These are phyloP conservation scores for Talaromyces sp. DNA, from an alignment of 2,329 filamentous ascomycete genomes.

Conservation along the genomic window DNA sequence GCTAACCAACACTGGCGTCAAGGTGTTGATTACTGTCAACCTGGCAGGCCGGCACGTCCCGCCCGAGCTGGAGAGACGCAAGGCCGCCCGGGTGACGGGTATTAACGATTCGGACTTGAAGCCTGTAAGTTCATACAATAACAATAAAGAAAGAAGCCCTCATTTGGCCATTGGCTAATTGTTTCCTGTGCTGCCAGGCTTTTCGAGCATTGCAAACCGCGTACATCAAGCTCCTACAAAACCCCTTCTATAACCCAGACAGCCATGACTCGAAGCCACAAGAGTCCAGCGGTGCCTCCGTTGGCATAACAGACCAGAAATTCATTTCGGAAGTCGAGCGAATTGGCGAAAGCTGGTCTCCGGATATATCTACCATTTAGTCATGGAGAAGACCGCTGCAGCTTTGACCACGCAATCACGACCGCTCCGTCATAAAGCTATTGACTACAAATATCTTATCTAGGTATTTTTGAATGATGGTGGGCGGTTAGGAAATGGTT, in stretches of 20 bases:
- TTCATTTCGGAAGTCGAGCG: slow-evolving; percentile 79
- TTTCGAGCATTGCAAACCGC: slow-evolving; percentile 91
- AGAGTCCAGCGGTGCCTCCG: slow-evolving; percentile 41
- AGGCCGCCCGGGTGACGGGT: slow-evolving; percentile 51
- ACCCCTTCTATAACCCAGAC: slow-evolving; percentile 91
- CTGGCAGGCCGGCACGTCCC: slow-evolving; percentile 66
- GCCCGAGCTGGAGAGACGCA: slow-evolving; percentile 26
- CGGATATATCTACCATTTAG: slow-evolving; percentile 62
- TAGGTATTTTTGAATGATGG: background rate
- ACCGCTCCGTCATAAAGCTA: background rate
- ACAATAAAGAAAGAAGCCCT: background rate
- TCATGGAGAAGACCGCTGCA: background rate
- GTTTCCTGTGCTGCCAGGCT: slow-evolving; percentile 46
- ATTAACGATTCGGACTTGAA: slow-evolving; percentile 83
- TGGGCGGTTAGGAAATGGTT: background rate
- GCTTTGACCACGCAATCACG: background rate
- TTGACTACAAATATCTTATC: background rate
- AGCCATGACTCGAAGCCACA: slow-evolving; percentile 63
- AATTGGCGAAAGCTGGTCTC: slow-evolving; percentile 81
- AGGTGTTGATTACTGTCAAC: slow-evolving; percentile 86
- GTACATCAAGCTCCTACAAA: slow-evolving; percentile 82
- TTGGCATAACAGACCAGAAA: slow-evolving; percentile 73
- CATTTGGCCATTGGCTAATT: slow-evolving; percentile 10
- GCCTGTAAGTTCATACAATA: slow-evolving; percentile 51
- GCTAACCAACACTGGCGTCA: slow-evolving; percentile 92